Evolutionary conservation across 2,329 filamentous ascomycete genomes (phyloP).

Genomic region (Ophiostoma fasciatum): DNA sequence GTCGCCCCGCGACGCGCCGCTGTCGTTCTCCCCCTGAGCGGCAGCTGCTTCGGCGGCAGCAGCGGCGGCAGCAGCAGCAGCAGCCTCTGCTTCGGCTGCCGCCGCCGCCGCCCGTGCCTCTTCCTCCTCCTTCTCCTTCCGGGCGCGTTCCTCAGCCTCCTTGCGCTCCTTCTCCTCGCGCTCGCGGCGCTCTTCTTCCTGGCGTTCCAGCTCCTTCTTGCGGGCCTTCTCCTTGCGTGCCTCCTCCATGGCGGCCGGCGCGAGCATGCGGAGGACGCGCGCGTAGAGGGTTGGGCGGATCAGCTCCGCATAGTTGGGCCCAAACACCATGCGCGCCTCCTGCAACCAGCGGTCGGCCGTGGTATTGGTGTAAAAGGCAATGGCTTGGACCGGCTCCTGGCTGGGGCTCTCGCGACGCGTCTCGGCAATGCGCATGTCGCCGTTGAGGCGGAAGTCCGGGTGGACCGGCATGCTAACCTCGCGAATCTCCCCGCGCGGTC

Average conservation of each 20-base stretch:
- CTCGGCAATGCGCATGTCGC: slow-evolving; percentile 17
- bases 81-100: slow-evolving; percentile 52
- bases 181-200: slow-evolving; percentile 40
- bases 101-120: slow-evolving; percentile 52
- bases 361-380: slow-evolving; percentile 55
- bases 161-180: slow-evolving; percentile 52
- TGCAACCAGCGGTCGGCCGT: slow-evolving; percentile 76
- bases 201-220: slow-evolving; percentile 33
- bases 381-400: slow-evolving; percentile 56
- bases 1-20: not conserved
- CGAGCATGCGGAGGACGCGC: slow-evolving; percentile 51
- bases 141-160: slow-evolving; percentile 54
- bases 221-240: slow-evolving; percentile 56
- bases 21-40: slow-evolving; percentile 16
- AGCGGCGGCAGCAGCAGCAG: slow-evolving; percentile 29
- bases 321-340: slow-evolving; percentile 78
- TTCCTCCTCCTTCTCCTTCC: slow-evolving; percentile 51
- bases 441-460: not conserved
- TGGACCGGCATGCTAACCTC: slow-evolving; percentile 32
- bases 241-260: slow-evolving; percentile 71
- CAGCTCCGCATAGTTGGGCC: slow-evolving; percentile 51
- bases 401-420: slow-evolving; percentile 30
- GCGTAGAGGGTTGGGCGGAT: slow-evolving; percentile 51
- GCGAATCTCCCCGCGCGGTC: slow-evolving; percentile 32
- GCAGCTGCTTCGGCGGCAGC: slow-evolving; percentile 25